Base-by-base conservation (phyloP, 805 yeast species). In the Hemisphaericaspora nanyangensis region DNA sequence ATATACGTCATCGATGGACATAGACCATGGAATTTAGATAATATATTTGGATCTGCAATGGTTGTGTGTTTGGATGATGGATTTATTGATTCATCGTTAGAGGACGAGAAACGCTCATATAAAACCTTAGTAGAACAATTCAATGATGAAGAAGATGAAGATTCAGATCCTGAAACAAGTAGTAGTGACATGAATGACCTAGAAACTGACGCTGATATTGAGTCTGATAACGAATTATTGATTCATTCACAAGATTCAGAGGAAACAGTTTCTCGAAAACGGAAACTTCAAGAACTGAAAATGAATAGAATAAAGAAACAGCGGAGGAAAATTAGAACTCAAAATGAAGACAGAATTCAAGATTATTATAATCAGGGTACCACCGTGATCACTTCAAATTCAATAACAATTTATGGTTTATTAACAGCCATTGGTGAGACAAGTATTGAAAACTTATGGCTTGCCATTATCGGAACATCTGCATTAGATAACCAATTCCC, bases 11-110 rank as follows among this genome's bases (percentile, higher is more conserved):
- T 93, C 40, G 99, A 93, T 61, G 89, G 95, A 3, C 93, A 85
- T 48, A 68, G 98, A 47, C 99, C 99, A 4, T 93, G 99, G 98
- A 90, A 90, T 61, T 66, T 93, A 47, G 96, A 90, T 57, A 93
- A 93, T 55, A 54, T 93, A 34, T 90, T 85, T 69, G 96, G 95
- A 1, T 81, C 91, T 6, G 78, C 79, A 7, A 72, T 79, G 46
- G 77, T 93, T 4, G 72, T 72, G 6, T 90, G 98, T 59, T 76
- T 90, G 44, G 98, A 90, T 54, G 98, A 91, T 56, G 96, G 96
- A 0, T 68, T 69, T 34, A 71, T 85, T 2, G 85, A 82, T 24
- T 76, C 72, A 26, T 79, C 76, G 36, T 58, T 90, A 37, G 45
- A 44, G 11, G 58, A 64, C 5, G 89, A 84, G 52, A 74, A 71